Evolutionary conservation across 2,329 filamentous ascomycete species (phyloP).

Genomic region (Cercospora berteroae): DNA sequence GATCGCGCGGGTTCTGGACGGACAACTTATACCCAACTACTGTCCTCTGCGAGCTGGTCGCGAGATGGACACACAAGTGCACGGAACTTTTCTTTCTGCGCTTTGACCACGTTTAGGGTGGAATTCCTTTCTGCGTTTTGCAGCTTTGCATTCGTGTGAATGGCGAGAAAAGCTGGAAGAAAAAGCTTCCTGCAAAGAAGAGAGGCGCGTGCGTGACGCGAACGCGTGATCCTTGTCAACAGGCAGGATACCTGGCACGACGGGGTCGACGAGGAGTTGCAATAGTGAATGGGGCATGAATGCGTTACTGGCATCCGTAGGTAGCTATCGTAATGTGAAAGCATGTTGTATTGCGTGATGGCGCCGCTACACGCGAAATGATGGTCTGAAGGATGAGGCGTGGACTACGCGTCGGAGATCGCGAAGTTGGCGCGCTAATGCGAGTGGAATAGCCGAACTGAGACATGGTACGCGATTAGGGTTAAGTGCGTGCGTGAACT

Average conservation of each 20-base stretch:
- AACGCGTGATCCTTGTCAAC: conserved; percentile 9
- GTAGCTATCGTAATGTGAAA: conserved; percentile 9
- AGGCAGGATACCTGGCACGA: not conserved
- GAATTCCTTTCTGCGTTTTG: not conserved
- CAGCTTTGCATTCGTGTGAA: not conserved
- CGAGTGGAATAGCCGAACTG: not conserved
- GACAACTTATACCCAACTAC: conserved; percentile 9
- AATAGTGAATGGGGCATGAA: conserved; percentile 1
- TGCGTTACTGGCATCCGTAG: conserved; percentile 2
- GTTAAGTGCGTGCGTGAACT: conserved; percentile 3
- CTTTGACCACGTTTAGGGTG: not conserved
- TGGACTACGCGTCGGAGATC: conserved; percentile 6
- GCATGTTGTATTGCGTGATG: not conserved
- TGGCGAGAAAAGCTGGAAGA: conserved; percentile 2
- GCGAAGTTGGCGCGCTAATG: conserved; percentile 2
- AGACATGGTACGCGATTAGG: not conserved
- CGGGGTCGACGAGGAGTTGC: not conserved
- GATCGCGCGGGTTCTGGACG: not conserved
- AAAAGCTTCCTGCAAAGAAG: not conserved
- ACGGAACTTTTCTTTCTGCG: conserved; percentile 2
- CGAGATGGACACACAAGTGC: not conserved
- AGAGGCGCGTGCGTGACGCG: conserved; percentile 10
- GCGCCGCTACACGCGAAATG: not conserved
- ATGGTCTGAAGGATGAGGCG: conserved; percentile 10
- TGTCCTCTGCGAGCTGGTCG: conserved; percentile 5